Percentiles rank a stretch among this genome's conserved stretches.
Conservation (phyloP, 176 grass and related monocot species). For the Oryza glumipatula region DNA sequence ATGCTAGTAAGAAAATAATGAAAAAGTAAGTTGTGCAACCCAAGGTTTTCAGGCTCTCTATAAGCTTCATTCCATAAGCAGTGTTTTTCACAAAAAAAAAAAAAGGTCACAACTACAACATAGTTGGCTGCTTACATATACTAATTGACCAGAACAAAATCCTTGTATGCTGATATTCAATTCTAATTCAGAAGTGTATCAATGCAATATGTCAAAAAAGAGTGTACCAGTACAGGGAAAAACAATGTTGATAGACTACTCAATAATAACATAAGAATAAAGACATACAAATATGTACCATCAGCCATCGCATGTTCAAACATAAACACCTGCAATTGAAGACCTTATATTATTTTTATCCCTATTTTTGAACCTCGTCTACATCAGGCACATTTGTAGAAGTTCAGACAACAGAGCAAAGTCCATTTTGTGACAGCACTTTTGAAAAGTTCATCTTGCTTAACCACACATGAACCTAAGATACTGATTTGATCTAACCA, state of each 20-base stretch:
- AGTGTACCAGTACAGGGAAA: neutral
- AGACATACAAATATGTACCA: neutral
- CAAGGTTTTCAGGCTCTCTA: neutral
- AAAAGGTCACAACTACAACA: neutral
- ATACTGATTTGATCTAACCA: neutral
- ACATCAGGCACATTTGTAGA: neutral
- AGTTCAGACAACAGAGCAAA: neutral
- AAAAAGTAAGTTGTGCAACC: neutral
- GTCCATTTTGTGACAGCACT: neutral
- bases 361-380: neutral
- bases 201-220: neutral
- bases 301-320: neutral
- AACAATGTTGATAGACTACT: slow-evolving; percentile 12
- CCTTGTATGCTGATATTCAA: neutral
- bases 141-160: neutral
- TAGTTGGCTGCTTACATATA: neutral
- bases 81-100: slow-evolving; percentile 12
- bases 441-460: neutral
- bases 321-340: neutral
- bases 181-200: slow-evolving; percentile 2
- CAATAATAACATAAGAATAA: slow-evolving; percentile 11
- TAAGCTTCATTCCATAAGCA: neutral
- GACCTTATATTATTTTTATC: neutral
- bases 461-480: neutral
- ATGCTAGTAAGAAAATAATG: slow-evolving; percentile 9